phyloP scores from a whole-genome alignment of 345 rosid species.

The Psidium friedrichsthalianum region DNA sequence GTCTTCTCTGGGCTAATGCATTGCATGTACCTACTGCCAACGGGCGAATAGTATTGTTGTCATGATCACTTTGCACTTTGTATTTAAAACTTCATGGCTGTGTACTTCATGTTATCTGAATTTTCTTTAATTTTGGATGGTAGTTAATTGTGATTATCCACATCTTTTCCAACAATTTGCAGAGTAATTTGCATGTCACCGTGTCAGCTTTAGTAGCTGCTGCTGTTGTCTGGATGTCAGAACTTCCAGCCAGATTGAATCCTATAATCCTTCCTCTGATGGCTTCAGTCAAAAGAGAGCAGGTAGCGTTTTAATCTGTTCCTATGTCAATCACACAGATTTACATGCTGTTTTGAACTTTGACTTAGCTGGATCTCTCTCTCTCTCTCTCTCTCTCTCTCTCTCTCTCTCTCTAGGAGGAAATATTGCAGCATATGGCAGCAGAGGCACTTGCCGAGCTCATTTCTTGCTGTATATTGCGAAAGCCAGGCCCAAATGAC shows the following conservation, averaged over 20 bases:
- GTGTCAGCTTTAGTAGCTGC: constrained; percentile 89
- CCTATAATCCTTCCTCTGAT: constrained; percentile 91
- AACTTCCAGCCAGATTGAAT: constrained; percentile 82
- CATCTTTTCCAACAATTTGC: constrained; percentile 24
- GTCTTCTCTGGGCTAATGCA: background rate
- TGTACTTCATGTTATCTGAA: background rate
- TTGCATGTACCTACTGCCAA: background rate
- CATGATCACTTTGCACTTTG: background rate
- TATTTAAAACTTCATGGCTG: background rate
- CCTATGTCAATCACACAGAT: background rate
- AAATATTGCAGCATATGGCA: constrained; percentile 72
- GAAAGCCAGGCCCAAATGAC: constrained; percentile 96
- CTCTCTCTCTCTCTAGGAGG: constrained; percentile 47
- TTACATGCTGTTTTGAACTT: background rate
- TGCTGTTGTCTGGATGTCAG: constrained; percentile 99
- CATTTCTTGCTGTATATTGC: constrained; percentile 62
- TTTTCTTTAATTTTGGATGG: background rate
- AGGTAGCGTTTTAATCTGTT: constrained; percentile 31
- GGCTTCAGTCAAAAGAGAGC: constrained; percentile 96
- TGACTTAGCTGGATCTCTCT: background rate
- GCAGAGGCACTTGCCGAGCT: constrained; percentile 98
- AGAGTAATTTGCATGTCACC: constrained; percentile 90
- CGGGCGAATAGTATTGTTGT: background rate
- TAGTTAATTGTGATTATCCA: background rate
- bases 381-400: no score